These are phyloP conservation scores for Haematococcus sp. DNA, from an alignment of 139 green algal species.

Conservation along the genomic window DNA sequence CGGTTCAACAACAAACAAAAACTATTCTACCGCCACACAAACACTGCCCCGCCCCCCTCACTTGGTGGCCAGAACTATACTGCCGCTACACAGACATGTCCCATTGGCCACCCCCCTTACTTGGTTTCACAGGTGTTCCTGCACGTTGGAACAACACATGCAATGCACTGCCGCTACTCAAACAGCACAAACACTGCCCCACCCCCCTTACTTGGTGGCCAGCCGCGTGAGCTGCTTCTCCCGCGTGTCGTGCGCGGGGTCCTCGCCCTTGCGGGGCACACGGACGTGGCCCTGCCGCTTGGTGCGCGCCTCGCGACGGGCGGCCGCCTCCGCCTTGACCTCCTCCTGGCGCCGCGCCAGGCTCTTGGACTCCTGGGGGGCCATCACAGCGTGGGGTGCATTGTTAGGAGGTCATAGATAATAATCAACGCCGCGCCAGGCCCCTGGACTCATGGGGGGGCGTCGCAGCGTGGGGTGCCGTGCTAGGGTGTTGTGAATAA, in stretches of 20 bases:
- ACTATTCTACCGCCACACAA: too few relatives aligned
- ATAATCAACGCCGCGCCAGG: constrained; percentile 3
- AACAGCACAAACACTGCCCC: background rate
- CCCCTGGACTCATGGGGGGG: background rate
- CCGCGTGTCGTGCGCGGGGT: constrained; percentile 59
- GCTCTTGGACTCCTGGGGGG: constrained; percentile 44
- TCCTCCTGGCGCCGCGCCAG: constrained; percentile 59
- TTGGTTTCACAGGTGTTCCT: too few relatives aligned
- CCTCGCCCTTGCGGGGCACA: constrained; percentile 54
- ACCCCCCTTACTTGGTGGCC: constrained; percentile 48
- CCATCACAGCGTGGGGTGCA: background rate
- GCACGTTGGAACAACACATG: too few relatives aligned
- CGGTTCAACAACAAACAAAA: too few relatives aligned
- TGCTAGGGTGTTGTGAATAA: too few relatives aligned
- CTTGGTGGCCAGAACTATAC: constrained; percentile 67
- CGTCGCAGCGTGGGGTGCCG: too few relatives aligned
- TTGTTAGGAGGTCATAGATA: background rate
- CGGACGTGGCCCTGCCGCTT: constrained; percentile 58
- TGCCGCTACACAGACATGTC: too few relatives aligned
- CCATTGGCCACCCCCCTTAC: too few relatives aligned
- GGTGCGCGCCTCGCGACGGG: constrained; percentile 43
- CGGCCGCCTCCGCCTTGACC: constrained; percentile 40
- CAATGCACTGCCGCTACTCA: too few relatives aligned
- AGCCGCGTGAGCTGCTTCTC: constrained; percentile 70
- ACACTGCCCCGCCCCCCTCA: constrained; percentile 1